Evolutionary conservation across 805 yeast species (phyloP).

Genomic region (Saccharomycopsis sp.): DNA sequence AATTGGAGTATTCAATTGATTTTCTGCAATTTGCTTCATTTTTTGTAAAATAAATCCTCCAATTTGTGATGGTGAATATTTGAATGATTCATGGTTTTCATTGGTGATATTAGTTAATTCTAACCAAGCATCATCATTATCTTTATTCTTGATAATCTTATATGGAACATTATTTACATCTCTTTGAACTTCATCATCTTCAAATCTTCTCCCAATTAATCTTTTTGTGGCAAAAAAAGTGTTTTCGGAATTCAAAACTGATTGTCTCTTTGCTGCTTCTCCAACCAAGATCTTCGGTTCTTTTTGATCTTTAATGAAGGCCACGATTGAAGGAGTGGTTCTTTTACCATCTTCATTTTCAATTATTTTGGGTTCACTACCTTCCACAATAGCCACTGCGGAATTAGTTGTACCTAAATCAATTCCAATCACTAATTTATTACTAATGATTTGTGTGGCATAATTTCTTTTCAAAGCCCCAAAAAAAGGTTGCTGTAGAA

Average conservation of each 20-base stretch:
- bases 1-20: conserved; percentile 40
- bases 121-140: conserved; percentile 65
- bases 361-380: conserved; percentile 50
- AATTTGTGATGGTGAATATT: conserved; percentile 59
- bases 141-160: conserved; percentile 40
- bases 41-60: conserved; percentile 55
- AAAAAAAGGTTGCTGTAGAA: not conserved
- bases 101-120: conserved; percentile 20
- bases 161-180: conserved; percentile 57
- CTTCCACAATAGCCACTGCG: conserved; percentile 70
- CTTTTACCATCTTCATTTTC: conserved; percentile 73
- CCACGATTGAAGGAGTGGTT: conserved; percentile 74
- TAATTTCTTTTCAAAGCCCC: too few species aligned
- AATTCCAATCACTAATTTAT: conserved; percentile 50
- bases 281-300: conserved; percentile 42
- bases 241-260: conserved; percentile 62
- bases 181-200: conserved; percentile 59
- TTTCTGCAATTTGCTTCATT: conserved; percentile 58
- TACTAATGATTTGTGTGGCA: too few species aligned
- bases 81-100: conserved; percentile 26
- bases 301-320: conserved; percentile 30
- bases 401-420: conserved; percentile 83
- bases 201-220: conserved; percentile 62
- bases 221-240: conserved; percentile 79
- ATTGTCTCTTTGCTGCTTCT: conserved; percentile 66